Evolutionary conservation across 176 grass and related monocot species (phyloP).

Genomic region (Avena insularis): DNA sequence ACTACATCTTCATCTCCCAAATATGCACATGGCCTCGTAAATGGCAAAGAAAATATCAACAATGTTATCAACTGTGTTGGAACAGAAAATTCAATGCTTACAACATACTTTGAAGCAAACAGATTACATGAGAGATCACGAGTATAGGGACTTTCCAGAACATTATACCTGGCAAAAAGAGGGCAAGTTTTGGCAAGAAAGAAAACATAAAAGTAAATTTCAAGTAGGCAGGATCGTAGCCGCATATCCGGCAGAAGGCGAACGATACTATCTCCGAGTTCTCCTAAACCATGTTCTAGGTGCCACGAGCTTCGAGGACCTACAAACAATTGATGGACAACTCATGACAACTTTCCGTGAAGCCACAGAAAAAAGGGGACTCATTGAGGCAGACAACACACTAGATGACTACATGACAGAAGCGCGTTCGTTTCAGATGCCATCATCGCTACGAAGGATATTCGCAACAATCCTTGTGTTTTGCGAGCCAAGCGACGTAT

Average conservation of each 20-base stretch:
- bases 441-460: background rate
- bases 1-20: too few species aligned
- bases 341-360: background rate
- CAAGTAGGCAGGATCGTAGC: background rate
- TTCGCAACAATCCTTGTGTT: background rate
- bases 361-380: background rate
- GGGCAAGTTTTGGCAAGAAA: background rate
- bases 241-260: background rate
- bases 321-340: background rate
- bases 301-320: background rate
- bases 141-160: slow-evolving; percentile 16
- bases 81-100: too few species aligned
- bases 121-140: background rate
- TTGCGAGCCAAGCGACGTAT: too few species aligned
- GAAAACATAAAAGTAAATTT: background rate
- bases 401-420: background rate
- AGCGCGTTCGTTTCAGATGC: background rate
- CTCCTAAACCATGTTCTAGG: background rate
- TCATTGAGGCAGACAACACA: background rate
- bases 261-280: background rate
- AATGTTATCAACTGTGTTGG: too few species aligned
- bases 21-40: too few species aligned
- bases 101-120: too few species aligned
- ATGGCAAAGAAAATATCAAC: background rate
- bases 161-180: slow-evolving; percentile 3